Conservation (phyloP, 345 rosid genomes). For the Eucalyptus lansdowneana region DNA sequence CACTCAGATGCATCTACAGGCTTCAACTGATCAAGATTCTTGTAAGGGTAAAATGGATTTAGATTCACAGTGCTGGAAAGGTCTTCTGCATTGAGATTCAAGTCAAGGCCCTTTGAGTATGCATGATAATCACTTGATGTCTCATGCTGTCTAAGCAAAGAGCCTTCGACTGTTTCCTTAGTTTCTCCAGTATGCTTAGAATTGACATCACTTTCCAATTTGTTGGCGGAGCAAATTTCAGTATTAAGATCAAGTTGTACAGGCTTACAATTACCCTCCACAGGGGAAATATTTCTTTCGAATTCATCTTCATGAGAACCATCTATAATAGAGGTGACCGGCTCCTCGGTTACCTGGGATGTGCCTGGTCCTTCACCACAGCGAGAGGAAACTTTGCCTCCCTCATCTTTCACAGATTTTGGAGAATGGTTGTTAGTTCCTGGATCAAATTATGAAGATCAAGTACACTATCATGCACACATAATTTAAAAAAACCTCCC, state of each 20-base stretch:
- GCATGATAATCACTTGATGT: conserved; percentile 5
- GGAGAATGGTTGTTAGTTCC: neutral
- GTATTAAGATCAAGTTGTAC: conserved; percentile 26
- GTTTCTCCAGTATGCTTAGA: conserved; percentile 2
- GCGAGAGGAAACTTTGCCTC: neutral
- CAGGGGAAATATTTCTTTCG: neutral
- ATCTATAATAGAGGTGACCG: neutral
- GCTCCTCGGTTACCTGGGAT: conserved; percentile 22
- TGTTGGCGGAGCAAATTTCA: conserved; percentile 1
- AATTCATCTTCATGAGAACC: conserved; percentile 8
- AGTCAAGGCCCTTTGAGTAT: conserved; percentile 11
- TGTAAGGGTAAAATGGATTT: conserved; percentile 12
- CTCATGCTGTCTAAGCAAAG: conserved; percentile 1
- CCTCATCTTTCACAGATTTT: conserved; percentile 3
- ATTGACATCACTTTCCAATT: neutral
- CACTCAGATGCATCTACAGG: conserved; percentile 50
- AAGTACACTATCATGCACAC: neutral
- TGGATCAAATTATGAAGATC: neutral
- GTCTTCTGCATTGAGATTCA: conserved; percentile 49
- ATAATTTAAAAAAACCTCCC: neutral
- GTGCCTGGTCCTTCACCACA: conserved; percentile 3
- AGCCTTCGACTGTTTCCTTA: neutral
- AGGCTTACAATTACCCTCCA: neutral
- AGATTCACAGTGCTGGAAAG: conserved; percentile 36
- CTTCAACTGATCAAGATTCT: conserved; percentile 12